These are phyloP conservation scores for Beauveria rudraprayagi DNA, from an alignment of 2,329 filamentous ascomycete genomes.

Conservation along the genomic window DNA sequence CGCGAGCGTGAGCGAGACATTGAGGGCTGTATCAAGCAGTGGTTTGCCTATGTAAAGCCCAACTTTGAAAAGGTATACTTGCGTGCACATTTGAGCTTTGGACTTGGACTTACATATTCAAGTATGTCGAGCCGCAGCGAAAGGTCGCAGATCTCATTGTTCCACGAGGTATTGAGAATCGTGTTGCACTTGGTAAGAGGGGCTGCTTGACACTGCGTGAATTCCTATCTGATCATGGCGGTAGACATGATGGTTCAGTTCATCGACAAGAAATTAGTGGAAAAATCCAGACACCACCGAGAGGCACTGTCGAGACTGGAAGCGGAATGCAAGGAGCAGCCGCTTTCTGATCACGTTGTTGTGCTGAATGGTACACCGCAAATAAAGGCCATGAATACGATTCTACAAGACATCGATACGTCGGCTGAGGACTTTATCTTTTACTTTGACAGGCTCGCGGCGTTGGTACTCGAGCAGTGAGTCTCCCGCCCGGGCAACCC, in stretches of 20 bases:
- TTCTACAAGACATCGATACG: conserved; percentile 74
- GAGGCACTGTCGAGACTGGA: conserved; percentile 71
- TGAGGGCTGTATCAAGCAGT: conserved; percentile 95
- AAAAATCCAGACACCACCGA: conserved; percentile 79
- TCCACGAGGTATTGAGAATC: conserved; percentile 88
- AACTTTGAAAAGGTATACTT: conserved; percentile 71
- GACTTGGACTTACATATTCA: conserved; percentile 18
- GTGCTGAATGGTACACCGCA: conserved; percentile 72
- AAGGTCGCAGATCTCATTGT: conserved; percentile 93
- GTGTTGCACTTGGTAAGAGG: conserved; percentile 67
- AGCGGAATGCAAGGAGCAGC: conserved; percentile 58
- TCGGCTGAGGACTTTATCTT: conserved; percentile 89
- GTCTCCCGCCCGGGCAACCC: conserved; percentile 17
- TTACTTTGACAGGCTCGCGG: conserved; percentile 85
- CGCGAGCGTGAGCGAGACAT: conserved; percentile 83
- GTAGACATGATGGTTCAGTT: conserved; percentile 87
- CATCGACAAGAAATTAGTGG: conserved; percentile 75
- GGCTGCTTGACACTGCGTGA: too few relatives aligned
- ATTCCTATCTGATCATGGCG: not conserved
- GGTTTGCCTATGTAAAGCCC: conserved; percentile 93
- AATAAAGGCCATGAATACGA: conserved; percentile 79
- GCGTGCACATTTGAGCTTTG: conserved; percentile 67
- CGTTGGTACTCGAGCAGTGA: conserved; percentile 74
- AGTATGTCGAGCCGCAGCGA: conserved; percentile 85
- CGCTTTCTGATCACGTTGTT: conserved; percentile 67